Conservation (phyloP, 768 basidiomycete species). For the Hericium alpestre region DNA sequence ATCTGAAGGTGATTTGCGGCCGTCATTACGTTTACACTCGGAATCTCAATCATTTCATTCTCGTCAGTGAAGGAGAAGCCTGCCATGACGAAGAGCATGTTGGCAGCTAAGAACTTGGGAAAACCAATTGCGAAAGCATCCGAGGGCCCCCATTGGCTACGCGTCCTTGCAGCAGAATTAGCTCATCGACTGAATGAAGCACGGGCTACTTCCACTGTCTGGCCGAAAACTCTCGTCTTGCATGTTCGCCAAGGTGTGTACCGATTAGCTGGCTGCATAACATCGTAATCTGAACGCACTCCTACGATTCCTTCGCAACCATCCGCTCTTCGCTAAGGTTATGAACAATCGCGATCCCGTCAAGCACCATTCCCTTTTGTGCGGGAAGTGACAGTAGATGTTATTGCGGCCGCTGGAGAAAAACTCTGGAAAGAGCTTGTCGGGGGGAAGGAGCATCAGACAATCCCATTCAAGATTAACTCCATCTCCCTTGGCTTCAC, state of each 20-base stretch:
- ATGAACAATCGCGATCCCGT: conserved; percentile 33
- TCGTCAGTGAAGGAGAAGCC: conserved; percentile 75
- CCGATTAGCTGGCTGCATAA: background rate
- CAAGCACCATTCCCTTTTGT: conserved; percentile 85
- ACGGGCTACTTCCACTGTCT: conserved; percentile 58
- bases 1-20: conserved; percentile 53
- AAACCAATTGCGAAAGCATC: conserved; percentile 60
- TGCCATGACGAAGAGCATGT: conserved; percentile 79
- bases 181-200: conserved; percentile 78
- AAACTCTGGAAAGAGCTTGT: conserved; percentile 82
- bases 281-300: no score
- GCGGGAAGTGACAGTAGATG: conserved; percentile 60
- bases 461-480: conserved; percentile 50
- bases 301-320: background rate
- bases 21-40: no score
- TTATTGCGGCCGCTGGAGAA: conserved; percentile 64
- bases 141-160: conserved; percentile 85
- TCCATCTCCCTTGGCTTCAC: conserved; percentile 66
- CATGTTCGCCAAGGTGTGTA: conserved; percentile 58
- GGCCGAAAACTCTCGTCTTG: conserved; percentile 89
- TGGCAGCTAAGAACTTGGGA: conserved; percentile 90
- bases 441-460: conserved; percentile 29
- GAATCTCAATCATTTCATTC: conserved; percentile 3
- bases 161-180: conserved; percentile 84
- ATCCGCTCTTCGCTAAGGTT: background rate